These are phyloP conservation scores for Cyclotella choctawhatcheeana DNA, from an alignment of 108 stramenopile genomes.

Conservation along the genomic window DNA sequence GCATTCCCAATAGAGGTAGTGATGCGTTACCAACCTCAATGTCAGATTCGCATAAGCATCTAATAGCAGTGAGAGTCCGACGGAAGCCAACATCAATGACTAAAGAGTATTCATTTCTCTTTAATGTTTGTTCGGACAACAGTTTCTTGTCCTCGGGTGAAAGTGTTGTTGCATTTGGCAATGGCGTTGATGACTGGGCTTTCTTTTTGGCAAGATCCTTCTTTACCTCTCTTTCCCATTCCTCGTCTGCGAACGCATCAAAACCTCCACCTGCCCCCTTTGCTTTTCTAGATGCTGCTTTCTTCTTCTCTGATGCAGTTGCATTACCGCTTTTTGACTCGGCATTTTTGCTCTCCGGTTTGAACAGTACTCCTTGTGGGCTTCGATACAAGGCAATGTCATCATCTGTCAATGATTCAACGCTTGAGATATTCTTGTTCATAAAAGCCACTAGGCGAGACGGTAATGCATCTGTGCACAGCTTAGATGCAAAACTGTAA, in stretches of 20 bases:
- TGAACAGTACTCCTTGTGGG: constrained; percentile 42
- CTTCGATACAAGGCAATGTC: constrained; percentile 43
- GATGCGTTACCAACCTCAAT: constrained; percentile 87
- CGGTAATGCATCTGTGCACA: constrained; percentile 47
- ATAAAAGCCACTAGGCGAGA: constrained; percentile 34
- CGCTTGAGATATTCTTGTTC: constrained; percentile 2
- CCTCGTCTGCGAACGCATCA: constrained; percentile 73
- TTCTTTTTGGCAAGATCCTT: constrained; percentile 78
- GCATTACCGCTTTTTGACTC: constrained; percentile 9
- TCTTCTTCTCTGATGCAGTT: constrained; percentile 19
- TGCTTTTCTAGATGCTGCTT: constrained; percentile 51
- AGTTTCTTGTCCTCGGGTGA: constrained; percentile 69
- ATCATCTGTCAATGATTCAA: constrained; percentile 48
- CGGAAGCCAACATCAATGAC: constrained; percentile 51
- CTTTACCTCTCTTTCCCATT: constrained; percentile 89
- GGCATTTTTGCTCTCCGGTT: constrained; percentile 9
- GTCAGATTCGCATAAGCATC: constrained; percentile 66
- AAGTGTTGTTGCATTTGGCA: constrained; percentile 18
- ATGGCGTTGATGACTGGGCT: constrained; percentile 6
- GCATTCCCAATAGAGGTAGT: constrained; percentile 58
- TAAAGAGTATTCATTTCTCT: constrained; percentile 38
- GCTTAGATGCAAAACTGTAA: constrained; percentile 54
- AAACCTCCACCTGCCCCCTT: constrained; percentile 59
- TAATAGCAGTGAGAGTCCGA: constrained; percentile 59
- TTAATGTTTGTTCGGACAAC: constrained; percentile 58